Evolutionary conservation across 495 filamentous ascomycete genomes (phyloP).

Genomic region (Amphirosellinia nigrospora): DNA sequence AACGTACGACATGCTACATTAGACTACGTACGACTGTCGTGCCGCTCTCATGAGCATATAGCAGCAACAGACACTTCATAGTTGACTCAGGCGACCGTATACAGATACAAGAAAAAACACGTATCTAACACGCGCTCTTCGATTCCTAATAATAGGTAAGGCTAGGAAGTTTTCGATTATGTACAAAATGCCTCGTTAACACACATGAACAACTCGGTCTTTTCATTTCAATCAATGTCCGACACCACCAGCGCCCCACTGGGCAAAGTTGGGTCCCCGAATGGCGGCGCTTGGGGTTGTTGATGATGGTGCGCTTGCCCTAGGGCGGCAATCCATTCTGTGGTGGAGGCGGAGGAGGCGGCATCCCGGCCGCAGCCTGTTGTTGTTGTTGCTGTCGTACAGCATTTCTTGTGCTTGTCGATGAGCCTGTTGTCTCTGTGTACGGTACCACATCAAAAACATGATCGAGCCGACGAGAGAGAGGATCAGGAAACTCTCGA

Average conservation of each 20-base stretch:
- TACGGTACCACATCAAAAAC: slow-evolving; percentile 81
- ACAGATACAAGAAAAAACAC: background rate
- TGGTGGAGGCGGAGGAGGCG: slow-evolving; percentile 1
- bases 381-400: slow-evolving; percentile 43
- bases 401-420: slow-evolving; percentile 46
- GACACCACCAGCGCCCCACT: slow-evolving; percentile 17
- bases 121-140: background rate
- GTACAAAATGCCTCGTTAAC: background rate
- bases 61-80: background rate
- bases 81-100: background rate
- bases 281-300: slow-evolving; percentile 11
- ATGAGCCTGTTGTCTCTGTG: slow-evolving; percentile 70
- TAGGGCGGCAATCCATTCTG: slow-evolving; percentile 3
- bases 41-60: background rate
- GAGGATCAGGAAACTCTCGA: slow-evolving; percentile 87
- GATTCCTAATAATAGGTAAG: background rate
- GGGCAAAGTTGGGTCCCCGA: slow-evolving; percentile 23
- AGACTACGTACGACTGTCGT: background rate
- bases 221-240: slow-evolving; percentile 8
- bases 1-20: background rate
- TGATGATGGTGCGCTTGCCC: background rate
- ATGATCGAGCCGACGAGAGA: slow-evolving; percentile 75
- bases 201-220: background rate
- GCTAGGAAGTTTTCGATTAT: background rate
- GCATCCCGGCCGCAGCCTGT: slow-evolving; percentile 5